Evolutionary conservation across 208 protist species (phyloP), one percentile per base, ranked within the genome.

Genomic region (Crithidia acanthocephali): DNA sequence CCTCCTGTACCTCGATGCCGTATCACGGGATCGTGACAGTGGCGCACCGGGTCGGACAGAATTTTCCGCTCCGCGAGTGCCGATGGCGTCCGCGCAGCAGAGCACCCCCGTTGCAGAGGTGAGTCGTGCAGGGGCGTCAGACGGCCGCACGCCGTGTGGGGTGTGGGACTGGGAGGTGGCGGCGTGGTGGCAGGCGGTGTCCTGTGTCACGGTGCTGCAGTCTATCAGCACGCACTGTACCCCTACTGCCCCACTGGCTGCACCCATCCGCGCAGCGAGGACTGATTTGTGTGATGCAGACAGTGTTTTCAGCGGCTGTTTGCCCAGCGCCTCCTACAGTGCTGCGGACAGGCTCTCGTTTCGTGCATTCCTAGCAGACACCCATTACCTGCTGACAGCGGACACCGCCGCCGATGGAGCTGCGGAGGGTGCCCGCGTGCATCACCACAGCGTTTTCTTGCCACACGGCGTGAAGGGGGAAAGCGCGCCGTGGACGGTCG

Each of bases 141-240:
- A n/a, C n/a, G n/a, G n/a, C n/a, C 7, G 9, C 57, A 28, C n/a
- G 3, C 57, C 40, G 7, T 48, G 37, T 20, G 66, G 66, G 2
- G 37, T 71, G 23, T 11, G 18, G 7, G 30, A 7, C 1, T 42
- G 33, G 2, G 48, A 74, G 40, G 59, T 74, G 58, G 47, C 47
- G 48, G 59, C 32, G 50, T 74, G 68, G 57, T 74, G 68, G 68
- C 57, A 74, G 37, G 68, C 68, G 5, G 32, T 74, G 20, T 66
- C 58, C 27, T 67, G 68, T 40, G 45, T 74, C 28, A 67, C 48
- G 3, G 55, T 67, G 9, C n/a, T 67, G 44, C 57, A 74, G 23
- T 66, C 68, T 8, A 20, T 74, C 20, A 67, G 28, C 40, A 50
- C 27, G 10, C 30, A 23, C 28, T 22, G 59, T 7, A 13, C 47